phyloP scores from a whole-genome alignment of 257 asterid genomes.

The Rubia yunnanensis region DNA sequence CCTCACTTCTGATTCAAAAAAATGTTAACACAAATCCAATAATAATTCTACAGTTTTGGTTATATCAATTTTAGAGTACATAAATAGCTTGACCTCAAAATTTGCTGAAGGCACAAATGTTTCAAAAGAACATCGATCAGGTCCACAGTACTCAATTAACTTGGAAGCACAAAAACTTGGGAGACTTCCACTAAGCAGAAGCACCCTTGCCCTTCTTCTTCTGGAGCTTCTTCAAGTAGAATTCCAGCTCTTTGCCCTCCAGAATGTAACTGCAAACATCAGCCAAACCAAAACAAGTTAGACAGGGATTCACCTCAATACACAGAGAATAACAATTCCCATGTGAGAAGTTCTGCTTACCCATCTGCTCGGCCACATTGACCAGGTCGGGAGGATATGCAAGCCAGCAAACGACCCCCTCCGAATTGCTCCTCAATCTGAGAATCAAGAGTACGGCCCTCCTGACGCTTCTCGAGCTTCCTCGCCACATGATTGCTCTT shows the following conservation, averaged over 20 bases:
- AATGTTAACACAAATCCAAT: not conserved
- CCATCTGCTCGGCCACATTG: not conserved
- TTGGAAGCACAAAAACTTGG: not conserved
- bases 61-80: not conserved
- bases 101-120: not conserved
- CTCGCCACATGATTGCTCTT: not conserved
- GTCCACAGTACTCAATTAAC: not conserved
- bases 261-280: not conserved
- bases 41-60: not conserved
- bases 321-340: not conserved
- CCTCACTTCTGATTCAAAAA: not conserved
- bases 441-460: not conserved
- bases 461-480: not conserved
- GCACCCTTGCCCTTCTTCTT: not conserved
- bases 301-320: not conserved
- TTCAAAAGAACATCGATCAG: not conserved
- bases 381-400: not conserved
- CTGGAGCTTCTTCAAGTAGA: not conserved
- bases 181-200: not conserved
- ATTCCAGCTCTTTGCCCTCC: not conserved
- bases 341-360: not conserved
- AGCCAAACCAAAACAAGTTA: not conserved
- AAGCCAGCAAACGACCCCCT: not conserved
- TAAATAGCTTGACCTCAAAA: not conserved
- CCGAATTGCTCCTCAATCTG: not conserved